Conservation (phyloP, 2,329 filamentous ascomycete species). For the Nothophoma quercina region DNA sequence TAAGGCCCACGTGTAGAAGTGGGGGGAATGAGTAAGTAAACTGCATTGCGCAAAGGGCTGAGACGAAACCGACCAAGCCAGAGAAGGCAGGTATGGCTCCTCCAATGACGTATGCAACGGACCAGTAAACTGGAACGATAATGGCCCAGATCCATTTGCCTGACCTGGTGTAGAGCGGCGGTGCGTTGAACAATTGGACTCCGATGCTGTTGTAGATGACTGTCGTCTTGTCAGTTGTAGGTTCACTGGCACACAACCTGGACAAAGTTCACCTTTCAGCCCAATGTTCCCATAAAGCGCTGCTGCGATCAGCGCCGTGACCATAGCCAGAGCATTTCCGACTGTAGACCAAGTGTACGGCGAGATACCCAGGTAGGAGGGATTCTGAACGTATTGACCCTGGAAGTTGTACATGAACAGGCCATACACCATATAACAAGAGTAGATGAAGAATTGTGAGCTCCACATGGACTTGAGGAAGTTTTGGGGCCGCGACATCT, state of each 20-base stretch:
- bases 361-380: slow-evolving; percentile 1
- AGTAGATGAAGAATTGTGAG: slow-evolving; percentile 53
- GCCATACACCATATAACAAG: slow-evolving; percentile 58
- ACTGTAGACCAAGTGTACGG: slow-evolving; percentile 4
- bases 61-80: slow-evolving; percentile 1
- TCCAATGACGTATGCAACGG: neutral
- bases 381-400: slow-evolving; percentile 51
- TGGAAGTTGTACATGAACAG: slow-evolving; percentile 58
- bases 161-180: neutral
- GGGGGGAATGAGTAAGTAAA: slow-evolving; percentile 5
- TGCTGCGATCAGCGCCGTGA: slow-evolving; percentile 1
- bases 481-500: slow-evolving; percentile 56
- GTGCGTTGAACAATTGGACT: neutral
- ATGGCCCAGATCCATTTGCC: slow-evolving; percentile 1
- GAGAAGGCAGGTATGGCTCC: slow-evolving; percentile 1
- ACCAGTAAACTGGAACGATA: slow-evolving; percentile 1
- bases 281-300: slow-evolving; percentile 8
- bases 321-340: neutral
- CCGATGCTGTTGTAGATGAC: slow-evolving; percentile 3
- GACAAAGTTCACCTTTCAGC: neutral
- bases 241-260: too few species aligned
- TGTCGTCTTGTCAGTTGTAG: neutral
- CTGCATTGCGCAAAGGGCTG: slow-evolving; percentile 7
- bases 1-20: neutral
- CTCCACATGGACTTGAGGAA: slow-evolving; percentile 5